Conservation (phyloP, 129 eudicot genomes). For the Oenanthe sinensis region DNA sequence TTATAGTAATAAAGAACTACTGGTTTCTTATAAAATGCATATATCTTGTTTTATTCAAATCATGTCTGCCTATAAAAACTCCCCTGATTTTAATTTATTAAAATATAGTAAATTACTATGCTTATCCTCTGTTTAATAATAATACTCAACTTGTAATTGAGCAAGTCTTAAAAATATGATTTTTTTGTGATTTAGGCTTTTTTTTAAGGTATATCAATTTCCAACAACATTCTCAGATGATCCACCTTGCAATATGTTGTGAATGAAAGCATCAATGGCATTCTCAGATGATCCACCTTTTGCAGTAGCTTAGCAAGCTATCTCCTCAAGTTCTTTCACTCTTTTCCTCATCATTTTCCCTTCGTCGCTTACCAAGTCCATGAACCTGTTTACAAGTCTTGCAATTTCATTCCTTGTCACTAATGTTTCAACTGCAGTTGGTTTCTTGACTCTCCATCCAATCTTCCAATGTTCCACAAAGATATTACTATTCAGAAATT, state of each 20-base stretch:
- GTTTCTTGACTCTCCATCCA: conserved; percentile 42
- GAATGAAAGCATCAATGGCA: conserved; percentile 35
- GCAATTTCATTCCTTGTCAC: conserved; percentile 37
- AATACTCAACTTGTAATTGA: too few relatives aligned
- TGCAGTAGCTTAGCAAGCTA: conserved; percentile 25
- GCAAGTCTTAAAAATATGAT: too few relatives aligned
- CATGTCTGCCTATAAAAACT: background rate
- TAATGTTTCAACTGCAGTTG: conserved; percentile 19
- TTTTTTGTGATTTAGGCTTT: too few relatives aligned
- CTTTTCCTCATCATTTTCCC: conserved; percentile 38
- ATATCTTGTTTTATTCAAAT: background rate
- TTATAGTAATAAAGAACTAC: background rate
- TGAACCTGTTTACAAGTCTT: conserved; percentile 27
- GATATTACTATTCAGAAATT: conserved; percentile 29
- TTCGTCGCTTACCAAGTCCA: conserved; percentile 48
- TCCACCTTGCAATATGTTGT: conserved; percentile 20
- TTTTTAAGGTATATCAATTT: too few relatives aligned
- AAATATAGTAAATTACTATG: too few relatives aligned
- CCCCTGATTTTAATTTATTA: too few relatives aligned
- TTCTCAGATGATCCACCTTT: conserved; percentile 43
- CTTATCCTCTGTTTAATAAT: background rate
- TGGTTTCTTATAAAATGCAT: background rate
- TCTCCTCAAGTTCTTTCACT: conserved; percentile 34
- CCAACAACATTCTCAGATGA: too few relatives aligned
- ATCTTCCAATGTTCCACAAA: conserved; percentile 64